phyloP scores from a whole-genome alignment of 1,139 yeast genomes.

The Magnusiomyces tetraspermus region DNA sequence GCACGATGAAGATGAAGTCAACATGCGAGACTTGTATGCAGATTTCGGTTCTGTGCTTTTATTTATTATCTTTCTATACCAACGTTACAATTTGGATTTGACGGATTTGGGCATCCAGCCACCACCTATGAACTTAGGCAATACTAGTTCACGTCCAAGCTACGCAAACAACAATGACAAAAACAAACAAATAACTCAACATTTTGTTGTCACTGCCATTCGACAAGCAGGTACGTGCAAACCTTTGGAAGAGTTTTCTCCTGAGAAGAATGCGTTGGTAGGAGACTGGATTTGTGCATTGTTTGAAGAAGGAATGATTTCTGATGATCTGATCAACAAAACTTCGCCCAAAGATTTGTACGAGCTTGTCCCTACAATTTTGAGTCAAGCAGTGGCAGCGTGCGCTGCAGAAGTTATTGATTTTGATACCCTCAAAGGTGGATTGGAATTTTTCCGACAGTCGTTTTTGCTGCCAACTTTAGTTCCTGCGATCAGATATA shows the following conservation, averaged over 20 bases:
- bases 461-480: conserved; percentile 45
- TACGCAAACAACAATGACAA: conserved; percentile 5
- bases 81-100: conserved; percentile 38
- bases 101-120: conserved; percentile 18
- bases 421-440: conserved; percentile 42
- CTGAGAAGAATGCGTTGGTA: conserved; percentile 38
- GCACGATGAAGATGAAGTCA: conserved; percentile 38
- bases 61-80: conserved; percentile 40
- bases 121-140: conserved; percentile 2
- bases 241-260: conserved; percentile 22
- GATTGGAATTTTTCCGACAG: conserved; percentile 56
- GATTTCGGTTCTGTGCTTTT: conserved; percentile 54
- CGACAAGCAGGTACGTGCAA: background rate
- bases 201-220: conserved; percentile 1
- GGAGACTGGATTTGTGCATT: conserved; percentile 74
- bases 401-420: conserved; percentile 47
- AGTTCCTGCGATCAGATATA: conserved; percentile 37
- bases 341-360: conserved; percentile 62
- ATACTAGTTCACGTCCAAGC: background rate
- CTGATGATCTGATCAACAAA: conserved; percentile 68
- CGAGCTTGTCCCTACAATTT: conserved; percentile 58
- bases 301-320: conserved; percentile 77
- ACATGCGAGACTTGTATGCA: conserved; percentile 60
- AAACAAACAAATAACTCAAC: background rate
- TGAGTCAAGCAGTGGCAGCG: conserved; percentile 64